Conservation (phyloP, 2,329 filamentous ascomycete genomes). For the Trichoderma semiorbis region DNA sequence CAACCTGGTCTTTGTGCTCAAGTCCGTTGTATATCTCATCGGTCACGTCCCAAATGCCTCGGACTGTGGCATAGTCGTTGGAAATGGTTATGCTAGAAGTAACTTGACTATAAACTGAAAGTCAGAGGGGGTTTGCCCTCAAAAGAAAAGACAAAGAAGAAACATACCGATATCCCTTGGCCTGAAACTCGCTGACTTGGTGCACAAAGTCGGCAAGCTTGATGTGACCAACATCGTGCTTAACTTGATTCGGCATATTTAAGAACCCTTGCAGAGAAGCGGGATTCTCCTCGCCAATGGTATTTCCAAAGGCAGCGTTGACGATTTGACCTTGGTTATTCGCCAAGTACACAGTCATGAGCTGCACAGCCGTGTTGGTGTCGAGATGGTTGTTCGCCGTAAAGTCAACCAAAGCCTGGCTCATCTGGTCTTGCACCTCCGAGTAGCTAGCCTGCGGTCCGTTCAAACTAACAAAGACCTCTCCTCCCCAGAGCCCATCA, state of each 20-base stretch:
- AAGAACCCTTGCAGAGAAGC: constrained; percentile 16
- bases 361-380: background rate
- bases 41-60: constrained; percentile 15
- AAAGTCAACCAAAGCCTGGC: background rate
- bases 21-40: constrained; percentile 19
- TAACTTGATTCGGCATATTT: constrained; percentile 18
- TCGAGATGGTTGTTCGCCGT: constrained; percentile 4
- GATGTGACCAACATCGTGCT: constrained; percentile 5
- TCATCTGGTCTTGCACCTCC: background rate
- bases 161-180: constrained; percentile 19
- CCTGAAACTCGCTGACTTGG: constrained; percentile 18
- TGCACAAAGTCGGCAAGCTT: constrained; percentile 18
- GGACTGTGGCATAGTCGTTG: constrained; percentile 17
- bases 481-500: constrained; percentile 4
- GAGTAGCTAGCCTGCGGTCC: background rate
- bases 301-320: constrained; percentile 10
- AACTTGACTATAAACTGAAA: background rate
- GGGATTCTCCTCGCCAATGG: constrained; percentile 7
- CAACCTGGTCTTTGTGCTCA: constrained; percentile 17
- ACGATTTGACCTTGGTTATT: background rate
- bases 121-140: background rate
- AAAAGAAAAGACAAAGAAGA: background rate
- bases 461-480: background rate
- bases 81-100: constrained; percentile 19
- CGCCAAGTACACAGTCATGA: constrained; percentile 5